Percentiles rank a stretch among this genome's conserved stretches.
These are phyloP conservation scores for Xylariaceae sp. DNA, from an alignment of 2,329 filamentous ascomycete species.

Conservation along the genomic window DNA sequence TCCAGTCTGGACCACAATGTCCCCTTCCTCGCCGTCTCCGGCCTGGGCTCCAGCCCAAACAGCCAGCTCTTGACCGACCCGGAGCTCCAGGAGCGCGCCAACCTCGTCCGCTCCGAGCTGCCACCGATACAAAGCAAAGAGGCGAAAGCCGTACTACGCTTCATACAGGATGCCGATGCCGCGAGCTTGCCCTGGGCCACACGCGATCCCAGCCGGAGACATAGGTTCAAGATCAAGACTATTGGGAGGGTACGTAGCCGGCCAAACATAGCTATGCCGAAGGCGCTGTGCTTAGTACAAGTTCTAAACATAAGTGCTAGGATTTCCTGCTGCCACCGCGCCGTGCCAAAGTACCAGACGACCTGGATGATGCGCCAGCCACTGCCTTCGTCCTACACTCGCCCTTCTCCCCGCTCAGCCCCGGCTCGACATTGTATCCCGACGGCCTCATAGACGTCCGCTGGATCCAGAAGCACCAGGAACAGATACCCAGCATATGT, in stretches of 20 bases:
- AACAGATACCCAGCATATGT: conserved; percentile 74
- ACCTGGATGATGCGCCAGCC: conserved; percentile 42
- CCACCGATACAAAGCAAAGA: conserved; percentile 62
- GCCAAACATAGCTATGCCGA: neutral
- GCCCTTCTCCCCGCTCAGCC: conserved; percentile 84
- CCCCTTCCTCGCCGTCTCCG: conserved; percentile 78
- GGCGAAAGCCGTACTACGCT: conserved; percentile 60
- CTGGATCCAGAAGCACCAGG: conserved; percentile 89
- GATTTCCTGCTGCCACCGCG: conserved; percentile 55
- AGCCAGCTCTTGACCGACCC: conserved; percentile 40
- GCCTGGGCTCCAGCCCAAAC: conserved; percentile 51
- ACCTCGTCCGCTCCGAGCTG: conserved; percentile 66
- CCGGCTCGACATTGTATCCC: conserved; percentile 77
- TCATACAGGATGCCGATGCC: conserved; percentile 64
- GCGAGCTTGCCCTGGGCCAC: conserved; percentile 64
- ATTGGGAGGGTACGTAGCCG: conserved; percentile 72
- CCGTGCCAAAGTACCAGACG: conserved; percentile 50
- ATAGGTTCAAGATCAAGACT: conserved; percentile 65
- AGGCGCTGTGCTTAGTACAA: neutral
- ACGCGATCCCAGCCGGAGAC: conserved; percentile 47
- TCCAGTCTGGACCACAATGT: conserved; percentile 85
- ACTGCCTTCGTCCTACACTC: conserved; percentile 69
- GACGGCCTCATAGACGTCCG: conserved; percentile 78
- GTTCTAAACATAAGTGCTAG: conserved; percentile 31
- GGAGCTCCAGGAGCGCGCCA: conserved; percentile 54